Evolutionary conservation across 2,329 filamentous ascomycete genomes (phyloP).

Genomic region (Cladosporium sp.): DNA sequence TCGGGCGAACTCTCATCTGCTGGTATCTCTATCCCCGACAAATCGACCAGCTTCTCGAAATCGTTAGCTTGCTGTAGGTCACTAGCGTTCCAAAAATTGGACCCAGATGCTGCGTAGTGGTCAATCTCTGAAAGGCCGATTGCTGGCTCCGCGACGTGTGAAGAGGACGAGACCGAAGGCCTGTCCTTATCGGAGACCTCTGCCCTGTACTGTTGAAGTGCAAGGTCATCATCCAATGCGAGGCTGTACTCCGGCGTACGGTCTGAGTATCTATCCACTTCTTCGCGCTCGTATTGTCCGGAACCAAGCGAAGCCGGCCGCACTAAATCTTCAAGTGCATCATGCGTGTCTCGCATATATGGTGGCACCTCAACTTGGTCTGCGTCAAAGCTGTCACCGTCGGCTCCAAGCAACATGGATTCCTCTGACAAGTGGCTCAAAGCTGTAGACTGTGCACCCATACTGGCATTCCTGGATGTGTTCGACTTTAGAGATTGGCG

Average conservation of each 20-base stretch:
- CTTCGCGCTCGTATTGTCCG: not conserved
- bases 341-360: not conserved
- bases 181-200: not conserved
- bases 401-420: constrained; percentile 36
- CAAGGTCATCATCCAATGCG: not conserved
- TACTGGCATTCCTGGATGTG: constrained; percentile 27
- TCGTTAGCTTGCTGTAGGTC: not conserved
- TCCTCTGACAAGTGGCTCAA: constrained; percentile 34
- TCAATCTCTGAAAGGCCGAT: not conserved
- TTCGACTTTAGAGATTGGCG: constrained; percentile 26
- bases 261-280: not conserved
- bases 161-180: not conserved
- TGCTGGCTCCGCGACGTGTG: not conserved
- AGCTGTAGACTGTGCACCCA: constrained; percentile 30
- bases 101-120: not conserved
- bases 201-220: not conserved
- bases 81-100: not conserved
- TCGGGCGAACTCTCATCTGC: not conserved
- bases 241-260: not conserved
- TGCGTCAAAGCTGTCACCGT: constrained; percentile 29
- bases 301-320: not conserved
- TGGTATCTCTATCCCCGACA: not conserved
- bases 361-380: constrained; percentile 13
- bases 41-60: not conserved
- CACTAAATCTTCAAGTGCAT: not conserved